Conservation (phyloP, 2,329 filamentous ascomycete species). For the Dichotomopilus funicola region DNA sequence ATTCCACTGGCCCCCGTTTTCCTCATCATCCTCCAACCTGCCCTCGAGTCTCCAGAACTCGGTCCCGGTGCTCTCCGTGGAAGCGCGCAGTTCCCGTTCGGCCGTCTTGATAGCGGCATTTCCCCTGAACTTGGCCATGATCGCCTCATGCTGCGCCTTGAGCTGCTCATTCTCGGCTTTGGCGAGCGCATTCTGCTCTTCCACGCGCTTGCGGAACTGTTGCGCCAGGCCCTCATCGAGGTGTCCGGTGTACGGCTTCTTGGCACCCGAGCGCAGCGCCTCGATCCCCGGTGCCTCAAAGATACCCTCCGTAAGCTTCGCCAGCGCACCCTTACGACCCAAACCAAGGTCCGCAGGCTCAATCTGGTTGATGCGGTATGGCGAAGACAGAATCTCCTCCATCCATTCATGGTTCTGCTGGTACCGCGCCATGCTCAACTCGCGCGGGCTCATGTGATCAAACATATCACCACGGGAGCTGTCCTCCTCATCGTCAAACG, state of each 20-base stretch:
- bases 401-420: conserved; percentile 98
- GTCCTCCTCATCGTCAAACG: conserved; percentile 83
- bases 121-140: conserved; percentile 67
- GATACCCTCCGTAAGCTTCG: conserved; percentile 74
- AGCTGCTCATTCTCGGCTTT: conserved; percentile 78
- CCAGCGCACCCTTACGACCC: conserved; percentile 76
- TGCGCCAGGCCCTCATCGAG: conserved; percentile 71
- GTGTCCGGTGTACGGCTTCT: conserved; percentile 58
- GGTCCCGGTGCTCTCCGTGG: conserved; percentile 52
- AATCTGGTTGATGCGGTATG: conserved; percentile 79
- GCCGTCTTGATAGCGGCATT: conserved; percentile 64
- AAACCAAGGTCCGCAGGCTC: conserved; percentile 80
- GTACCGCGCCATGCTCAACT: conserved; percentile 81
- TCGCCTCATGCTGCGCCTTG: conserved; percentile 69
- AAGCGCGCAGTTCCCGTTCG: conserved; percentile 67
- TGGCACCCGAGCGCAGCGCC: conserved; percentile 38
- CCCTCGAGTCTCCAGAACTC: conserved; percentile 61
- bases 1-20: conserved; percentile 42
- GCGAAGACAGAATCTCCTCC: conserved; percentile 91
- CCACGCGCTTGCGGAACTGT: conserved; percentile 74
- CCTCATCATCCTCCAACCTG: conserved; percentile 44
- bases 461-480: conserved; percentile 81
- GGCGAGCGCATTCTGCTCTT: conserved; percentile 64
- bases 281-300: conserved; percentile 61
- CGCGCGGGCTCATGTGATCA: conserved; percentile 80